phyloP scores from a whole-genome alignment of 306 rosid species.

The Vachellia pachyceras region DNA sequence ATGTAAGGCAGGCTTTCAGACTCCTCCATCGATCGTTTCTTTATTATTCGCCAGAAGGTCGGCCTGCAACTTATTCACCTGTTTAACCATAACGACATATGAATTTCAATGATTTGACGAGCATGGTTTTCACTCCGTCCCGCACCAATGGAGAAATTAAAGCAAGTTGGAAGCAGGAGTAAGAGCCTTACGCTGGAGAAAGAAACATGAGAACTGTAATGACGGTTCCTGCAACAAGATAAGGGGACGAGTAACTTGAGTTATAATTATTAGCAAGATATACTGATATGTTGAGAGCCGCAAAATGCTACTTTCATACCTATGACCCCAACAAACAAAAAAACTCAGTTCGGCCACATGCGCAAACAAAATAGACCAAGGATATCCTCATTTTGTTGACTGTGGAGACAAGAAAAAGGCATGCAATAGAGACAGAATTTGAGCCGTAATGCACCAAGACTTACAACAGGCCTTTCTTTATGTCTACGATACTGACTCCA shows the following conservation, averaged over 20 bases:
- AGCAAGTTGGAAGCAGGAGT: not conserved
- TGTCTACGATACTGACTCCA: too few species aligned
- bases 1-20: slow-evolving; percentile 72
- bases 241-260: not conserved
- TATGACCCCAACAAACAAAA: slow-evolving; percentile 56
- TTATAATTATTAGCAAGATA: not conserved
- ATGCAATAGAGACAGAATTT: too few species aligned
- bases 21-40: slow-evolving; percentile 55
- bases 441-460: too few species aligned
- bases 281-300: not conserved
- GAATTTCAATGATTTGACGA: not conserved
- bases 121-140: not conserved
- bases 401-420: not conserved
- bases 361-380: not conserved
- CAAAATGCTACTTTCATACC: slow-evolving; percentile 38
- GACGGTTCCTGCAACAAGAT: slow-evolving; percentile 56
- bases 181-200: slow-evolving; percentile 61
- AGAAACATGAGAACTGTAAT: slow-evolving; percentile 74
- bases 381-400: not conserved
- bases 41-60: slow-evolving; percentile 61
- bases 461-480: too few species aligned
- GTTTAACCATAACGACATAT: not conserved
- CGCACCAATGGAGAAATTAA: not conserved
- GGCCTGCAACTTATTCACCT: slow-evolving; percentile 32
- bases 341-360: slow-evolving; percentile 57